Evolutionary conservation across 805 yeast species (phyloP), one percentile per base, ranked within the genome.

Genomic region (Komagataella kurtzmanii): DNA sequence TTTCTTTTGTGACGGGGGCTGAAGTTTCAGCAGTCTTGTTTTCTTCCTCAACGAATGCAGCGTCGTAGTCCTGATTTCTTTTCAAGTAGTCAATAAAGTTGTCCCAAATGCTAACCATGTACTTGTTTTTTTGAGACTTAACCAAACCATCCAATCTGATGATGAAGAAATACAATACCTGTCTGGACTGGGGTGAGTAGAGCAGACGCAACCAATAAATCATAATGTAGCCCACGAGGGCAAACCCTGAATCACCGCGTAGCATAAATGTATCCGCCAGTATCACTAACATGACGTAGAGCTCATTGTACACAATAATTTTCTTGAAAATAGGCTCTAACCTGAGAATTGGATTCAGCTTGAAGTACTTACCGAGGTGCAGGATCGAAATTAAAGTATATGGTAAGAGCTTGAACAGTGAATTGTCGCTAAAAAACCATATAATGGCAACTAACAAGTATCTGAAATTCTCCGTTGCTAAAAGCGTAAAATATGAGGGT

Each of bases 401-500:
- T 21, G 93, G 91, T 14, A 80, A 54, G 47, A 85, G 57, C 61
- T 84, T 85, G 68, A 81, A 83, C 4, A 78, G 65, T 1, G 89
- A 81, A 54, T 75, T 72, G 66, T 85, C 79, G 45, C 83, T 77
- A 52, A 83, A 64, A 49, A 79, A 60, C 91, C 91, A 85, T 17
- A 79, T 66, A 3, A 62, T 24, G 0, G 81, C 76, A 52, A 85
- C 65, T 3, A 77, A 55, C 51, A 81, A 67, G 60, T 77, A 79
- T 65, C 88, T 96, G 71, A 85, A 85, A 62, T 86, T 85, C 57
- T 80, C 88, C 21, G 88, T 78, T 7, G 89, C 81, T 51, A 87
- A 61, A 61, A 89, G 68, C 3, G 81, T 78, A 52, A 76, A 75
- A 61, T 80, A 73, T 4, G 81, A 73, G 6, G 95, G 95, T 50